Base-by-base conservation (phyloP, 768 basidiomycete species). In the Tephrocybe rancida region DNA sequence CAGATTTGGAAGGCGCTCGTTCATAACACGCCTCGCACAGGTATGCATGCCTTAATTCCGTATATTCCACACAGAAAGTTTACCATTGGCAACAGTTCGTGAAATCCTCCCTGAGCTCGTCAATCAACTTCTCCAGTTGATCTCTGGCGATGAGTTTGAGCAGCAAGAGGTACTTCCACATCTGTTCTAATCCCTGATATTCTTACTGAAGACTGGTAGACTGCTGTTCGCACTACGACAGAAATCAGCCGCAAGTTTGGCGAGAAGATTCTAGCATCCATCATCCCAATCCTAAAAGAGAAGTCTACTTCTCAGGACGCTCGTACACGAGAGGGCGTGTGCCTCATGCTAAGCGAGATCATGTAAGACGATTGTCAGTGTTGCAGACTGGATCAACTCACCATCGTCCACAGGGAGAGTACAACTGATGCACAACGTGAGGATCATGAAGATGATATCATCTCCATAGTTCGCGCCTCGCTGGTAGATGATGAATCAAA, bases 1-100 rank as follows among this genome's bases (percentile, higher is more conserved):
- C 93, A 93, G 52, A 97, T 98, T 58, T 99, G 97, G 97, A 98
- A 98, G 72, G 96, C 94, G 3, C 78, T 98, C 57, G 95, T 99
- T 9, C 84, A 93, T 67, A 98, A 96, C 62, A 96, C 94, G 0
- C 95, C 93, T 5, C 79, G 88, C 41, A 96, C 94, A 59, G 88
- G 93, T 93, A 65, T 52, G 74, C 41, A 44, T 29, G 48, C 30
- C 27, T 19, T 10, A 9, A 14, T 26, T 8, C 9, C 3, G 25
- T 32, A 14, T 44, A 29, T 32, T 34, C 26, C 39, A 14, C 52
- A 11, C n/a, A 8, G 10, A 25, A 42, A 21, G 29, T 38, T 34
- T 44, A 14, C 18, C 32, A 48, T 22, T 27, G 58, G 48, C 8
- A 61, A 30, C 57, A 90, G 92, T 90, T 18, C 87, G 95, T 56